phyloP scores from a whole-genome alignment of 768 basidiomycete genomes.

The Mycena rosella region DNA sequence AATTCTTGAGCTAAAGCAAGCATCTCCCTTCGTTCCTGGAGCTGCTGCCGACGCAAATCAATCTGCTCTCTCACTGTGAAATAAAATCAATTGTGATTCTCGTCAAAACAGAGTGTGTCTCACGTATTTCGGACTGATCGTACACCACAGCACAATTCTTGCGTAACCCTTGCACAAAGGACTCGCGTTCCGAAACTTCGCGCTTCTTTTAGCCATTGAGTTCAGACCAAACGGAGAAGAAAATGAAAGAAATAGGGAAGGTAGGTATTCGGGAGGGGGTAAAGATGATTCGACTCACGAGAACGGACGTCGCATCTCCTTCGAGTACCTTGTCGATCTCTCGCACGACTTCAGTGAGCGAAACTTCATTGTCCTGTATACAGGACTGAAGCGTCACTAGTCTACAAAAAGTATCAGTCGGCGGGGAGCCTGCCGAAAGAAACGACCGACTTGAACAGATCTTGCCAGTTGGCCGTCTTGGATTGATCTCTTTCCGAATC shows the following conservation, averaged over 20 bases:
- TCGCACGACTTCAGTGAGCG: slow-evolving; percentile 60
- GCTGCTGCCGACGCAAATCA: slow-evolving; percentile 55
- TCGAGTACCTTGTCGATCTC: slow-evolving; percentile 63
- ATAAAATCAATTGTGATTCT: not conserved
- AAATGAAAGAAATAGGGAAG: slow-evolving; percentile 19
- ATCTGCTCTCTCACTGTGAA: slow-evolving; percentile 58
- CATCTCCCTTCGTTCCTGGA: slow-evolving; percentile 60
- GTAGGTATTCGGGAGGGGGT: slow-evolving; percentile 1
- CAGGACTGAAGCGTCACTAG: slow-evolving; percentile 65
- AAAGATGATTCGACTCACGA: slow-evolving; percentile 53
- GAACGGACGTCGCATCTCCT: slow-evolving; percentile 51
- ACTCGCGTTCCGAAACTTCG: slow-evolving; percentile 75
- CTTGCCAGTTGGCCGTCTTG: slow-evolving; percentile 73
- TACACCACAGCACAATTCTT: slow-evolving; percentile 57
- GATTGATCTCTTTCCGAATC: slow-evolving; percentile 33
- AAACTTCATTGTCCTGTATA: slow-evolving; percentile 63
- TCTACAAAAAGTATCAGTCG: slow-evolving; percentile 47
- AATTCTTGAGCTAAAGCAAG: slow-evolving; percentile 59
- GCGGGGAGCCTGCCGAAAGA: slow-evolving; percentile 4
- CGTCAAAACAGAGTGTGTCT: slow-evolving; percentile 34
- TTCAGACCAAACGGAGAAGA: slow-evolving; percentile 37
- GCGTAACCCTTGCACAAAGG: slow-evolving; percentile 64
- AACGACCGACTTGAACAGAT: slow-evolving; percentile 74
- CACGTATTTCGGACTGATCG: slow-evolving; percentile 61
- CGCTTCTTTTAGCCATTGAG: slow-evolving; percentile 65